phyloP scores from a whole-genome alignment of 345 rosid species.

The Camelina laxa region DNA sequence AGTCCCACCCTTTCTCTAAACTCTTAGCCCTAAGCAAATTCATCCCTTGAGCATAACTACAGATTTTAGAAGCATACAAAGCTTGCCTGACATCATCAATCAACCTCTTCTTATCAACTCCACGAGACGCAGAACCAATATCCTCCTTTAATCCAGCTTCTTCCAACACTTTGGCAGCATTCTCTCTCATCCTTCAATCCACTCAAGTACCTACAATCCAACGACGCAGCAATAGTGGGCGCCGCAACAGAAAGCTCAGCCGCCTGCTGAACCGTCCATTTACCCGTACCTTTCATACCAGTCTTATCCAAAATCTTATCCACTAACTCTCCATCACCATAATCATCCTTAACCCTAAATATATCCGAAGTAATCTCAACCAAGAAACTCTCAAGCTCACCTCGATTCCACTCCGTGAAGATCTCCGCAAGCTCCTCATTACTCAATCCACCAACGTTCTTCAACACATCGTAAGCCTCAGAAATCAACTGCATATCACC shows the following conservation, averaged over 20 bases:
- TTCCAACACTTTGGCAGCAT: constrained; percentile 59
- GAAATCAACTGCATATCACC: constrained; percentile 98
- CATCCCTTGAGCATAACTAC: constrained; percentile 98
- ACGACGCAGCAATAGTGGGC: constrained; percentile 89
- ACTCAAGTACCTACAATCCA: constrained; percentile 91
- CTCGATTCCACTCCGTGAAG: constrained; percentile 76
- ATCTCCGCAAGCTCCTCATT: constrained; percentile 70
- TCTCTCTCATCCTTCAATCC: constrained; percentile 90
- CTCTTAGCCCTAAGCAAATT: constrained; percentile 93
- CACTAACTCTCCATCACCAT: constrained; percentile 69
- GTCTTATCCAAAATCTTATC: constrained; percentile 98
- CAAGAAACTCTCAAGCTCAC: constrained; percentile 89
- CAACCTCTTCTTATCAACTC: constrained; percentile 75
- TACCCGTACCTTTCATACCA: constrained; percentile 99
- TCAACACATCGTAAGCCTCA: constrained; percentile 93
- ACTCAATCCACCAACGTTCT: constrained; percentile 73
- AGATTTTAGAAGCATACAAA: constrained; percentile 84
- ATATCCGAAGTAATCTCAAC: constrained; percentile 90
- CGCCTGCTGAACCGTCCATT: constrained; percentile 99
- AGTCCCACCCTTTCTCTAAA: constrained; percentile 72
- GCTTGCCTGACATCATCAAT: constrained; percentile 95
- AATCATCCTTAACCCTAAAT: constrained; percentile 79
- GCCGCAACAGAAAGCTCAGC: constrained; percentile 97
- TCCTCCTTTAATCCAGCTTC: constrained; percentile 87
- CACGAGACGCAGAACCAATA: constrained; percentile 45